Evolutionary conservation across 495 filamentous ascomycete species (phyloP).

Genomic region (Bacidia gigantensis): DNA sequence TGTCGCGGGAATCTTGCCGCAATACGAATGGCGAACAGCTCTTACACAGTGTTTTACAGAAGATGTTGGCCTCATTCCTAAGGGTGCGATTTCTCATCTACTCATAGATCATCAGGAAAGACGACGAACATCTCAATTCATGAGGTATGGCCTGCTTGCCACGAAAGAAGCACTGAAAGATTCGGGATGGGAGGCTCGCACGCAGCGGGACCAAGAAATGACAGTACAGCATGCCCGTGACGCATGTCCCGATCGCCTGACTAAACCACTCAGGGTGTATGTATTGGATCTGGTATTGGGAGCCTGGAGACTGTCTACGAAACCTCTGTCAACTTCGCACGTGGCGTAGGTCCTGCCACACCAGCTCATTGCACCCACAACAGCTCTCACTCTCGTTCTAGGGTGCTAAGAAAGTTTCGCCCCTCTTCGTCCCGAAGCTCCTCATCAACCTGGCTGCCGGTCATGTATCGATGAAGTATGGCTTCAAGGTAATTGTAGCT

Average conservation of each 20-base stretch:
- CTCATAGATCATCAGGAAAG: constrained; percentile 37
- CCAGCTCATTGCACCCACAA: not conserved
- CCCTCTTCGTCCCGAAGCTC: constrained; percentile 80
- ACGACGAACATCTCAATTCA: constrained; percentile 79
- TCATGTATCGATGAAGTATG: constrained; percentile 84
- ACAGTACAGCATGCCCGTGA: constrained; percentile 34
- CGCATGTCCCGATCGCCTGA: not conserved
- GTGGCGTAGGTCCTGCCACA: constrained; percentile 40
- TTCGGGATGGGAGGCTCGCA: constrained; percentile 60
- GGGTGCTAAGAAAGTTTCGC: constrained; percentile 86
- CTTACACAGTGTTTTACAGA: not conserved
- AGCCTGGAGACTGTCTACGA: constrained; percentile 81
- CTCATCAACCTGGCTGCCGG: constrained; percentile 91
- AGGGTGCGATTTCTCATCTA: not conserved
- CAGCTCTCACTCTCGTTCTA: constrained; percentile 18
- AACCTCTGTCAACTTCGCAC: constrained; percentile 60
- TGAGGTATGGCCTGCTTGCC: constrained; percentile 82
- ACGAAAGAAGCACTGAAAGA: constrained; percentile 76
- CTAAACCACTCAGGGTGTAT: constrained; percentile 48
- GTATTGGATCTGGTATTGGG: constrained; percentile 91
- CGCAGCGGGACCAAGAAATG: constrained; percentile 46
- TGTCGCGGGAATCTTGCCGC: constrained; percentile 71
- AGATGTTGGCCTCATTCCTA: constrained; percentile 1
- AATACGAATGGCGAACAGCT: constrained; percentile 37
- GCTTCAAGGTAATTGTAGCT: constrained; percentile 47